phyloP scores from a whole-genome alignment of 2,329 filamentous ascomycete species.

The Metarhizium humberi region DNA sequence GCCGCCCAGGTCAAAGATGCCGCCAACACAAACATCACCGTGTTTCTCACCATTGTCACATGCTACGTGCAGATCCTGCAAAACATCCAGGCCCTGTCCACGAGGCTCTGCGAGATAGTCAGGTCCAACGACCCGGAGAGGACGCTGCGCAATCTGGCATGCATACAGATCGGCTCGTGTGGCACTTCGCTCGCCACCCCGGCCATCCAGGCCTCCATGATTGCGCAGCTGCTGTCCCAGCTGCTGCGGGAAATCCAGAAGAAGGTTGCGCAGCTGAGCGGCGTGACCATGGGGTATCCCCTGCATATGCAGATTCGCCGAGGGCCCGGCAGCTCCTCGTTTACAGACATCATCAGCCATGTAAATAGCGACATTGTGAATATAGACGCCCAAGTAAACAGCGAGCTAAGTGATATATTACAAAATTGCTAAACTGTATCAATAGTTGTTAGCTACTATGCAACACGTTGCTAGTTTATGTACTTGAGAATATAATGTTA shows the following conservation, averaged over 20 bases:
- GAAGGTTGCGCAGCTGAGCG: background rate
- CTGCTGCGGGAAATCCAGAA: slow-evolving; percentile 5
- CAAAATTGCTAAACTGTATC: background rate
- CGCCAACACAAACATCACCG: background rate
- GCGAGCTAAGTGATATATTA: background rate
- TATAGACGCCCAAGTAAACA: slow-evolving; percentile 3
- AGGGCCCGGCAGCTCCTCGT: background rate
- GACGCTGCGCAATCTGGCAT: slow-evolving; percentile 1
- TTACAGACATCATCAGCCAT: slow-evolving; percentile 1
- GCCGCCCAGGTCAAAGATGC: background rate
- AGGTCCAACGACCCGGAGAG: background rate
- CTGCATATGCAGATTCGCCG: background rate
- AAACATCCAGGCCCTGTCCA: slow-evolving; percentile 1
- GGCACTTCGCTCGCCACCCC: background rate
- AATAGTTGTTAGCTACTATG: too few species aligned
- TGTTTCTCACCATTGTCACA: slow-evolving; percentile 1
- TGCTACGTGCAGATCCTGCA: slow-evolving; percentile 3
- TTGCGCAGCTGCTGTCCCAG: slow-evolving; percentile 4
- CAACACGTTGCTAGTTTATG: too few species aligned
- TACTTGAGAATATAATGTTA: too few species aligned
- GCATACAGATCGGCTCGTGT: slow-evolving; percentile 2
- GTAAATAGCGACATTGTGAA: slow-evolving; percentile 1
- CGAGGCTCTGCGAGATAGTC: slow-evolving; percentile 1
- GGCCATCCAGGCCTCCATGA: slow-evolving; percentile 3
- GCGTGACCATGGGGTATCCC: background rate